These are phyloP conservation scores for Thuidium tamariscinum DNA, from an alignment of 225 moss, liverwort and hornwort species.

Conservation along the genomic window DNA sequence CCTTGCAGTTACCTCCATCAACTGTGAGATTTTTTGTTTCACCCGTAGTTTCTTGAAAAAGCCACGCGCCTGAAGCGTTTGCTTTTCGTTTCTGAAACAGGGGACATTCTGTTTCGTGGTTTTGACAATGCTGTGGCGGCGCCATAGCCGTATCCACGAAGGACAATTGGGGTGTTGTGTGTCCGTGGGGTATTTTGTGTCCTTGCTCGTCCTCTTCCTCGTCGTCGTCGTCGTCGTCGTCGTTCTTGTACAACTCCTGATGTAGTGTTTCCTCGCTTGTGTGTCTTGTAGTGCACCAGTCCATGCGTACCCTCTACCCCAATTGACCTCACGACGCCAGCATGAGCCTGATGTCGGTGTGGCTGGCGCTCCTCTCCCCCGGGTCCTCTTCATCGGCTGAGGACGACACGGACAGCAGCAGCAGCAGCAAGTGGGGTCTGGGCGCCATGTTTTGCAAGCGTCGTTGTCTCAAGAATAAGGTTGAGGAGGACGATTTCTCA, in stretches of 20 bases:
- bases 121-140: conserved; percentile 12
- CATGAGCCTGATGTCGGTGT: conserved; percentile 41
- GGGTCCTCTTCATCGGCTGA: neutral
- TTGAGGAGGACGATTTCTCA: conserved; percentile 70
- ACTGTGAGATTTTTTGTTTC: neutral
- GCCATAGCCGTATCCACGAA: neutral
- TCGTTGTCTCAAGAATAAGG: conserved; percentile 86
- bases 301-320: neutral
- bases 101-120: neutral
- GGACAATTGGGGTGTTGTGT: neutral
- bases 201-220: neutral
- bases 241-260: neutral
- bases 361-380: conserved; percentile 35
- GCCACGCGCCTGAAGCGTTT: neutral
- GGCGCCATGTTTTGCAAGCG: conserved; percentile 75
- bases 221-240: neutral
- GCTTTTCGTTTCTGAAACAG: neutral
- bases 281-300: conserved; percentile 12
- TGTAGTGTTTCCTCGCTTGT: neutral
- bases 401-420: neutral
- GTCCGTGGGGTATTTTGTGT: neutral
- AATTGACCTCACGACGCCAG: neutral
- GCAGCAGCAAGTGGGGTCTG: conserved; percentile 13
- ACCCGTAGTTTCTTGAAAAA: neutral
- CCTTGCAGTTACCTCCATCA: neutral